Evolutionary conservation across 495 filamentous ascomycete species (phyloP), one percentile per base, ranked within the genome.

Genomic region (Oleoguttula mirabilis): DNA sequence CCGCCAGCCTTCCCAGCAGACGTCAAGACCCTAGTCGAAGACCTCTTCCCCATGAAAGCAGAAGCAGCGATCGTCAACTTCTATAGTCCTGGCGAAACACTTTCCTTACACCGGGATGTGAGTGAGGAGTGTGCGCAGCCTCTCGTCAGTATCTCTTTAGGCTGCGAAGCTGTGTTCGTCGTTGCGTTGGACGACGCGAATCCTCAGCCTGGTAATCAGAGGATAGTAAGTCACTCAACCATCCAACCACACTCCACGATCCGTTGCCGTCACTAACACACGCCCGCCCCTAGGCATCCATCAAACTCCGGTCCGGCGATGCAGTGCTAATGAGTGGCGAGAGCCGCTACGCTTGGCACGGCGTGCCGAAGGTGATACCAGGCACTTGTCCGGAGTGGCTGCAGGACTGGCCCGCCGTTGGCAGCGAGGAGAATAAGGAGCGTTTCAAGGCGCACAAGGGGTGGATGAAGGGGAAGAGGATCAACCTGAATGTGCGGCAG

Each of bases 11-110:
- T 94, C 48, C 88, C 88, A 3, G 30, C 46, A 3, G 86, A 94
- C 55, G 70, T 90, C 43, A 72, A 72, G 3, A 52, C 48, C 1
- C 68, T 92, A 19, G 54, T 93, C 10, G 66, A 70, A 14, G 60
- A 63, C 0, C 58, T 84, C 0, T 92, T 90, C 47, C 78, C 82
- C 0, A 72, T 75, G 25, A 64, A 68, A 17, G 72, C 88, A 0
- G 78, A 93, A 63, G 85, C 88, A 8, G 90, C 88, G 20, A 95
- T 95, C 19, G 71, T 93, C 45, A 95, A 95, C 58, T 56, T 95
- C 30, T 94, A 96, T 56, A 79, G 76, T 0, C 81, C 88, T 0
- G 82, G 84, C 22, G 88, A 95, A 55, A 88, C 78, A 11, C 75
- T 94, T 48, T 84, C 80, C 55, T 68, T 88, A 52, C 88, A 95